Base-by-base conservation (phyloP, 371 early-diverging fungal genomes). In the Blastocladiella emersonii region DNA sequence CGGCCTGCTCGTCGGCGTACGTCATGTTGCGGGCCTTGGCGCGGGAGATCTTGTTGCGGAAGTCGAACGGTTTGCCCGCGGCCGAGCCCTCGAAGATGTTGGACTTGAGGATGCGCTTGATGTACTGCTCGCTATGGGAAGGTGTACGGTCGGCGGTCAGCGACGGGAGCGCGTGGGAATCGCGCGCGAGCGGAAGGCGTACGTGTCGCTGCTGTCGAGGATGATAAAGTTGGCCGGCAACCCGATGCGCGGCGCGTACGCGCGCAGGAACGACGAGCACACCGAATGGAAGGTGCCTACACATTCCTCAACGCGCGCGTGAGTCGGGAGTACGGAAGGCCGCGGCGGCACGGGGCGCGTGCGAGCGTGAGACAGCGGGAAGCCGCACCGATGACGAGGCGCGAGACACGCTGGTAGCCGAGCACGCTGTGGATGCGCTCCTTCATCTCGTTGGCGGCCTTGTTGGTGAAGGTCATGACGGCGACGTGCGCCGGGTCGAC, bases 381-480 rank as follows among this genome's bases (percentile, higher is more conserved):
- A n/a, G n/a, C n/a, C n/a, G n/a, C n/a, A n/a, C n/a, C n/a, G n/a
- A n/a, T n/a, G n/a, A n/a, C n/a, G n/a, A n/a, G n/a, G n/a, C n/a
- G n/a, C n/a, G n/a, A n/a, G n/a, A n/a, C n/a, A n/a, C n/a, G n/a
- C n/a, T n/a, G n/a, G n/a, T n/a, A n/a, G n/a, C n/a, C n/a, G n/a
- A n/a, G n/a, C n/a, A n/a, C 70, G 34, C 61, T 59, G 23, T 34
- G 34, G 21, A 84, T 66, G 1, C 82, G 72, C 34, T 71, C 65
- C 44, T 70, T 70, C 74, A 85, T 76, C 67, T 85, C 85, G 21
- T 70, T 72, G 0, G 85, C 82, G 8, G 85, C 85, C 67, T 84
- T 85, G 53, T 80, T 83, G 3, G 85, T 83, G 65, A 85, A 85
- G 1, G 85, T 83, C 0, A 81, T 78, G 2, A 82, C 85, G 34